Conservation (phyloP, 768 basidiomycete genomes). For the Boletus subcaerulescens region DNA sequence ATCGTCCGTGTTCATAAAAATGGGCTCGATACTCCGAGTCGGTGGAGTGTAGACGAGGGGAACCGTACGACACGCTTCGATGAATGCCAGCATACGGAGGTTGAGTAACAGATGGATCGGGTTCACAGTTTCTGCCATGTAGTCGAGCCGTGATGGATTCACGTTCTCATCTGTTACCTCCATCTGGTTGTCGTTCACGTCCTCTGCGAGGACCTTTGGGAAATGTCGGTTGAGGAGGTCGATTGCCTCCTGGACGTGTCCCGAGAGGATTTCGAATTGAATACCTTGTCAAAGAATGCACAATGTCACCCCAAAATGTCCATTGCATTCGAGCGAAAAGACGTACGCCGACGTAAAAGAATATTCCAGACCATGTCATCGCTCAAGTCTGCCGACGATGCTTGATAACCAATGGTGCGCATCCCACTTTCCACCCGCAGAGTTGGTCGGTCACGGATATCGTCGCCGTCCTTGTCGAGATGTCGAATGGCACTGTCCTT, state of each 20-base stretch:
- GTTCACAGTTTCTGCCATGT: slow-evolving; percentile 59
- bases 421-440: slow-evolving; percentile 7
- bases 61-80: slow-evolving; percentile 76
- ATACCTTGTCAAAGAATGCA: slow-evolving; percentile 50
- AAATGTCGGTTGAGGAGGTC: slow-evolving; percentile 67
- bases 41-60: slow-evolving; percentile 49
- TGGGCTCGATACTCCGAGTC: slow-evolving; percentile 5
- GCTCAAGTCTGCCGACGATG: slow-evolving; percentile 27
- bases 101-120: slow-evolving; percentile 80
- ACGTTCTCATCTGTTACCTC: slow-evolving; percentile 21
- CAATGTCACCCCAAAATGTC: neutral
- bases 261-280: slow-evolving; percentile 63
- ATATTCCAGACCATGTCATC: slow-evolving; percentile 45
- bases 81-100: slow-evolving; percentile 82
- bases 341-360: slow-evolving; percentile 53
- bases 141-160: slow-evolving; percentile 40
- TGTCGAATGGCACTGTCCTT: slow-evolving; percentile 59
- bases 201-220: slow-evolving; percentile 58
- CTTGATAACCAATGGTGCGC: slow-evolving; percentile 8
- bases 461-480: slow-evolving; percentile 70
- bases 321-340: neutral
- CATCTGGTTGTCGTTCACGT: slow-evolving; percentile 11
- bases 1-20: slow-evolving; percentile 9
- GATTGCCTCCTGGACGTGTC: slow-evolving; percentile 71
- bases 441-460: slow-evolving; percentile 36